Conservation (phyloP, 306 rosid species). For the Dalbergia cochinchinensis region DNA sequence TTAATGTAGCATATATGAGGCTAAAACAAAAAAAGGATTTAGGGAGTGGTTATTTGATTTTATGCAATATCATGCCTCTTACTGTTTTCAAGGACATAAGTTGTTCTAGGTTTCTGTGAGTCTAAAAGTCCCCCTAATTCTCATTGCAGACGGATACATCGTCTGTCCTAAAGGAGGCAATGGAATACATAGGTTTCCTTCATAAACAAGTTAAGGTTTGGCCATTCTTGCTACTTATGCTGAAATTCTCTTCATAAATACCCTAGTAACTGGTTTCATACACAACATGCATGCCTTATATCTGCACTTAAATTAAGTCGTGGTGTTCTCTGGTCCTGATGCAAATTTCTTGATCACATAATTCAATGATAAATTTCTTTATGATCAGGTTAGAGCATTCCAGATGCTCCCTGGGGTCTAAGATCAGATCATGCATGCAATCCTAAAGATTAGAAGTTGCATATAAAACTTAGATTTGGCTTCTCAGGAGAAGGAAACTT, state of each 20-base stretch:
- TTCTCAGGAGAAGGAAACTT: too few relatives aligned
- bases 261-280: conserved; percentile 29
- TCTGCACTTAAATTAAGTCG: conserved; percentile 11
- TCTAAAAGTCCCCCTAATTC: conserved; percentile 43
- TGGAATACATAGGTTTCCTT: conserved; percentile 92
- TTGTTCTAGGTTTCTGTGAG: conserved; percentile 14
- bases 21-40: neutral
- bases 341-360: conserved; percentile 33
- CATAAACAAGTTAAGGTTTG: conserved; percentile 98
- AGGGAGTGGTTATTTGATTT: neutral
- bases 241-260: conserved; percentile 13
- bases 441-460: neutral
- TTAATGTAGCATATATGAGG: neutral
- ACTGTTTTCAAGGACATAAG: conserved; percentile 20
- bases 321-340: neutral
- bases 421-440: neutral
- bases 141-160: conserved; percentile 96
- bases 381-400: neutral
- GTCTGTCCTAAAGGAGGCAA: conserved; percentile 91
- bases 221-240: conserved; percentile 47
- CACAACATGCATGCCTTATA: conserved; percentile 11
- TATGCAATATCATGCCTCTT: neutral
- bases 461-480: too few relatives aligned
- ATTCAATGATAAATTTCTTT: neutral
- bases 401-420: neutral